Percentiles rank a stretch among this genome's conserved stretches.
Conservation (phyloP, 345 rosid species). For the Corchorus capsularis region DNA sequence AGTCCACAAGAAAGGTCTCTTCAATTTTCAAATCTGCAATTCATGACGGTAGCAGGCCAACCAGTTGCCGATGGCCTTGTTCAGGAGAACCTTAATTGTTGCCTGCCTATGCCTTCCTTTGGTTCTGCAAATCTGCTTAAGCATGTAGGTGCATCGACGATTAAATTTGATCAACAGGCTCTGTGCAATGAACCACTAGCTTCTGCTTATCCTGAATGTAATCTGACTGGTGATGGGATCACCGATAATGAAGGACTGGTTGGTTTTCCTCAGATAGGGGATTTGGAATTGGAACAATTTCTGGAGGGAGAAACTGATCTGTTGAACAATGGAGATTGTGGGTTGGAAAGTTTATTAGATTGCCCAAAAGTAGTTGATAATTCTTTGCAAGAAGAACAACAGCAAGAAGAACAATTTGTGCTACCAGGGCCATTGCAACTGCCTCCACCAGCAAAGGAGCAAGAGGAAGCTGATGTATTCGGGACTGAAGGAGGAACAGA, state of each 20-base stretch:
- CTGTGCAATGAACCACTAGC: slow-evolving; percentile 11
- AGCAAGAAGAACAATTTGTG: neutral
- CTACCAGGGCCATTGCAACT: slow-evolving; percentile 2
- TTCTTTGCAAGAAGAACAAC: neutral
- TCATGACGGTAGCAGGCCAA: neutral
- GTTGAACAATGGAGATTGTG: slow-evolving; percentile 18
- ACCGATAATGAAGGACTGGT: neutral
- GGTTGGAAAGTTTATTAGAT: slow-evolving; percentile 4
- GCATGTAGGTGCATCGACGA: neutral
- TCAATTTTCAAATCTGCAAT: slow-evolving; percentile 6
- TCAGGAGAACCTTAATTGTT: slow-evolving; percentile 16
- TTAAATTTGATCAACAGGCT: neutral
- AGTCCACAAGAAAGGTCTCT: slow-evolving; percentile 17
- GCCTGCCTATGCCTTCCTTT: slow-evolving; percentile 13
- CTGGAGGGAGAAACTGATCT: neutral
- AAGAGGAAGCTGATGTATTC: neutral
- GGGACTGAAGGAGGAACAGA: slow-evolving; percentile 12
- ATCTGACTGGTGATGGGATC: neutral
- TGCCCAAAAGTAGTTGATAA: neutral
- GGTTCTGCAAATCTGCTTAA: slow-evolving; percentile 9
- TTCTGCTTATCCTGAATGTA: neutral
- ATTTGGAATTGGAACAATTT: slow-evolving; percentile 3
- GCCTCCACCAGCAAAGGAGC: slow-evolving; percentile 7
- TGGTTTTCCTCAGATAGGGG: slow-evolving; percentile 14
- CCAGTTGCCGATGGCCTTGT: slow-evolving; percentile 13